Base-by-base conservation (phyloP, 345 rosid species). In the Citrus trifoliata region DNA sequence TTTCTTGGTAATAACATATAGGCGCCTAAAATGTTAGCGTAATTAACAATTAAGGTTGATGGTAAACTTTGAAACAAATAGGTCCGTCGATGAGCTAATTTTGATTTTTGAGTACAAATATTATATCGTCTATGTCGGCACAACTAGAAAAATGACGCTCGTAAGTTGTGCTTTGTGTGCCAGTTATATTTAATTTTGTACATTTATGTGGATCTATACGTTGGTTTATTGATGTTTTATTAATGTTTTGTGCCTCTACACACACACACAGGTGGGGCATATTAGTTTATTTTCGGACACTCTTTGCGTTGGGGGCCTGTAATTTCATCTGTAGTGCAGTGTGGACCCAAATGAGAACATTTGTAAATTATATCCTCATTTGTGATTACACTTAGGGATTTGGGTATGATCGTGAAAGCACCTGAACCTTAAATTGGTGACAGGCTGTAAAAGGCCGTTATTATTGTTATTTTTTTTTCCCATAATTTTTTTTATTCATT, bases 381-480 rank as follows among this genome's bases (percentile, higher is more conserved):
- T 28, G 9, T 63, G 32, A 7, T 38, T 9, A 5, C 6, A 0
- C 16, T 14, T 16, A 14, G 38, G 67, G 67, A 28, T 53, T 28
- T 10, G 65, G 37, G 27, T 37, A 32, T 68, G 56, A 24, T 48
- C 6, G 48, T 2, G 69, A 28, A 62, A 61, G 22, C 60, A 2
- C 7, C 30, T 28, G 21, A 1, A 3, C 14, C 30, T 21, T 13
- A 63, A 64, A 19, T 27, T 18, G 70, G 13, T 48, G 78, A 27
- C 78, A 75, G 78, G 38, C 78, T 75, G 71, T 63, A 75, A 75
- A 75, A 62, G n/a, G 69, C 62, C 70, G 70, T 75, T 64, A 75
- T 64, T 64, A 75, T 75, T 75, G 70, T 75, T 42, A 73, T 66
- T 66, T 3, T 25, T 25, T 33, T 71, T 37, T 13, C 5, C 35